These are phyloP conservation scores for Phytophthora palmivora DNA, from an alignment of 352 stramenopile species.

Conservation along the genomic window DNA sequence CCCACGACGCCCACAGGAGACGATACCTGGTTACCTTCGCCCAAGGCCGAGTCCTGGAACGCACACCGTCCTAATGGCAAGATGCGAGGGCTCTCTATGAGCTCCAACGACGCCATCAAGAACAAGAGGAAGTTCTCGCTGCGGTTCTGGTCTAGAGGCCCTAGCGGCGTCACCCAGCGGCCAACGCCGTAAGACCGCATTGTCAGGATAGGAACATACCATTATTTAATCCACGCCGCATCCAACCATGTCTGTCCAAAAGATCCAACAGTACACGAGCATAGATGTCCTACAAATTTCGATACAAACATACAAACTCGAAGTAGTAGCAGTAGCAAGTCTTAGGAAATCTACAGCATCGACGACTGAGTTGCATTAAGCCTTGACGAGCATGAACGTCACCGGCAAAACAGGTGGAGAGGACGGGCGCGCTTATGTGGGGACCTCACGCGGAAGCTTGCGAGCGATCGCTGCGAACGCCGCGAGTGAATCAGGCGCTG, in stretches of 20 bases:
- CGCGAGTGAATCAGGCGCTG: conserved; percentile 17
- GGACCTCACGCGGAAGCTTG: conserved; percentile 33
- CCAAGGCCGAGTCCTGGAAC: conserved; percentile 40
- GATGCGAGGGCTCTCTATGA: conserved; percentile 69
- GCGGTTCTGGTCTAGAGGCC: conserved; percentile 61
- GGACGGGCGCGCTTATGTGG: conserved; percentile 36
- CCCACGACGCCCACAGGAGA: conserved; percentile 35
- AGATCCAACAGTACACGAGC: neutral
- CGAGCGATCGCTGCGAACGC: conserved; percentile 34
- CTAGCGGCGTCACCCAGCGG: conserved; percentile 22
- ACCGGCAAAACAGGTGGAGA: conserved; percentile 9
- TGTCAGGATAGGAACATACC: conserved; percentile 34
- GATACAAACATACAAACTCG: too few species aligned
- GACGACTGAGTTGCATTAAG: too few species aligned
- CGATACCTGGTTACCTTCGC: conserved; percentile 35
- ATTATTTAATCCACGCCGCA: conserved; percentile 44
- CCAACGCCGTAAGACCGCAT: conserved; percentile 21
- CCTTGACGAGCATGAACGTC: too few species aligned
- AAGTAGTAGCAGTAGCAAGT: too few species aligned
- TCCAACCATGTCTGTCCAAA: conserved; percentile 5
- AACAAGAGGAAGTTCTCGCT: conserved; percentile 78
- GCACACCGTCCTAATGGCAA: conserved; percentile 47
- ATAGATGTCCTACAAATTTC: too few species aligned
- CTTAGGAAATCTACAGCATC: too few species aligned
- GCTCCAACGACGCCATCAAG: conserved; percentile 53